These are phyloP conservation scores for Aspergillus sparsus DNA, from an alignment of 495 filamentous ascomycete species.

Conservation along the genomic window DNA sequence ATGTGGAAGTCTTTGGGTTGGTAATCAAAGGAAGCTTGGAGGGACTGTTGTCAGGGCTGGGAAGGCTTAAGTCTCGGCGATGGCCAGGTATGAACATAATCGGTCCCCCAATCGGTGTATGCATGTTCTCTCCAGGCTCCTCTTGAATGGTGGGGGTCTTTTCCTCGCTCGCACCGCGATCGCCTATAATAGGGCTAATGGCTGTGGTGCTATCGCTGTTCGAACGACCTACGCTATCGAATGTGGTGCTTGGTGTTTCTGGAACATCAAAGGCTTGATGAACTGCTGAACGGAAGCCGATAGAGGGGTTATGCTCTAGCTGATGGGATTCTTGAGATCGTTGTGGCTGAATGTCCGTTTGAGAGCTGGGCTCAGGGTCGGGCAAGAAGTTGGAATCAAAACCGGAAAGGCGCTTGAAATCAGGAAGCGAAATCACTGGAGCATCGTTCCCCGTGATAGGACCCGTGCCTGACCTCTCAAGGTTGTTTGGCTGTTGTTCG, in stretches of 20 bases:
- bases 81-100: slow-evolving; percentile 56
- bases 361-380: slow-evolving; percentile 14
- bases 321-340: slow-evolving; percentile 19
- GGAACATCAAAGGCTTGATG: slow-evolving; percentile 71
- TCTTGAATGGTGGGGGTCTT: slow-evolving; percentile 61
- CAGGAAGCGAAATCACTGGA: slow-evolving; percentile 51
- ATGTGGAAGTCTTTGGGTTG: slow-evolving; percentile 36
- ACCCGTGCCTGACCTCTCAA: slow-evolving; percentile 3
- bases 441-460: slow-evolving; percentile 16
- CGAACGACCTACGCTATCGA: slow-evolving; percentile 55
- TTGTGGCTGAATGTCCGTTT: slow-evolving; percentile 21
- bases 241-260: slow-evolving; percentile 55
- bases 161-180: slow-evolving; percentile 38
- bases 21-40: slow-evolving; percentile 57
- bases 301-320: slow-evolving; percentile 57
- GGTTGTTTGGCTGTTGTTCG: not conserved
- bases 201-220: slow-evolving; percentile 65
- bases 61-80: slow-evolving; percentile 62
- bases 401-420: slow-evolving; percentile 63
- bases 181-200: slow-evolving; percentile 70
- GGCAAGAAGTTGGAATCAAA: slow-evolving; percentile 55
- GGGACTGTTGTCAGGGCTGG: slow-evolving; percentile 63
- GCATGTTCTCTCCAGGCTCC: slow-evolving; percentile 46
- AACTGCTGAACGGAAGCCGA: slow-evolving; percentile 67
- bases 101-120: slow-evolving; percentile 32